Conservation (phyloP, 2,329 filamentous ascomycete genomes). For the Ceratocystis variospora region DNA sequence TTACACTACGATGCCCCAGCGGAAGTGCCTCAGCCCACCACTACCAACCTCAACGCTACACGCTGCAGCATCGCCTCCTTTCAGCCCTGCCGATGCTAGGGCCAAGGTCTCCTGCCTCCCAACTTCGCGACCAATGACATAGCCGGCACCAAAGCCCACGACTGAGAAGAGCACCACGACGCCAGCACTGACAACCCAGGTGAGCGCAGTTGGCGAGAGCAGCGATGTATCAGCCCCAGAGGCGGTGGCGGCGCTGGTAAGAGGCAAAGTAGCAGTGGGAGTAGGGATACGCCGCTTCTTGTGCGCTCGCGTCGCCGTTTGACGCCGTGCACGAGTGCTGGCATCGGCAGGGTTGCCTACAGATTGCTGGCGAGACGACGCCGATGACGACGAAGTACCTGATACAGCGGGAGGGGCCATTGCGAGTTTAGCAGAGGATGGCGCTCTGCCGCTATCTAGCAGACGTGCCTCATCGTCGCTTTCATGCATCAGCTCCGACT, state of each 20-base stretch:
- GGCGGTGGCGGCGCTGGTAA: constrained; percentile 19
- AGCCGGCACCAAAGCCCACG: constrained; percentile 55
- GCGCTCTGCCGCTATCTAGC: constrained; percentile 9
- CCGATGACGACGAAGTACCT: not conserved
- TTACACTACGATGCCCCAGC: constrained; percentile 37
- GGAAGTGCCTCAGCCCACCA: constrained; percentile 39
- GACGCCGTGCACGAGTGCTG: not conserved
- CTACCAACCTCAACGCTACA: constrained; percentile 42
- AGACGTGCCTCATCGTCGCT: constrained; percentile 5
- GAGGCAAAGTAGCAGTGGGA: not conserved
- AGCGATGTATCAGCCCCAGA: constrained; percentile 28
- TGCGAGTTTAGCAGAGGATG: constrained; percentile 17
- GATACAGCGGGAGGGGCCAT: not conserved
- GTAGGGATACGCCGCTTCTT: constrained; percentile 44
- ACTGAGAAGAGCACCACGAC: constrained; percentile 55
- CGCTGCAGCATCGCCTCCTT: constrained; percentile 25
- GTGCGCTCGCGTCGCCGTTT: constrained; percentile 20
- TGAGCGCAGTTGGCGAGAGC: constrained; percentile 46
- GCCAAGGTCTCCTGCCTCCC: constrained; percentile 45
- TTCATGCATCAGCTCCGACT: constrained; percentile 42
- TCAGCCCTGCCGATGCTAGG: constrained; percentile 31
- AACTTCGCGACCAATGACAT: constrained; percentile 53
- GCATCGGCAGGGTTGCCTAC: constrained; percentile 27
- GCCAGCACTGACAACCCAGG: constrained; percentile 52
- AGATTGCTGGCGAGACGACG: not conserved